phyloP scores from a whole-genome alignment of 805 yeast genomes.

The Yamadazyma philogaea region DNA sequence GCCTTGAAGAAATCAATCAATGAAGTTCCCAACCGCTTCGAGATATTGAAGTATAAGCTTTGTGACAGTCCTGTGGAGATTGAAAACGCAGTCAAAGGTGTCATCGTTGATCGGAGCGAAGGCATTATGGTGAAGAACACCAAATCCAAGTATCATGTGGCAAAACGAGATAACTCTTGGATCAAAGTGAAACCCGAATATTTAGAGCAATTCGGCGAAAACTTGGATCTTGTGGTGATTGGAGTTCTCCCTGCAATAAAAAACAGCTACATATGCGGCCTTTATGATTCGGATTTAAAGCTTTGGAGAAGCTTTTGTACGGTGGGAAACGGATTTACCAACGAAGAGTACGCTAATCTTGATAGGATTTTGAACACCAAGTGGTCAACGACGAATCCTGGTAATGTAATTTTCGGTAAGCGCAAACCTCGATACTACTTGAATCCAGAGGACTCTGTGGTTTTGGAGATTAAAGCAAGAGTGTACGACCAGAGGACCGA shows the following conservation, averaged over 20 bases:
- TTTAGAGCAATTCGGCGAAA: constrained; percentile 80
- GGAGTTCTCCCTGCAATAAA: constrained; percentile 78
- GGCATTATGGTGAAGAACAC: constrained; percentile 78
- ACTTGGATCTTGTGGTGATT: constrained; percentile 72
- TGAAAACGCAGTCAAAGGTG: constrained; percentile 50
- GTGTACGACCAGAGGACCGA: constrained; percentile 52
- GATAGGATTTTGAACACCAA: constrained; percentile 53
- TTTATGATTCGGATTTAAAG: constrained; percentile 44
- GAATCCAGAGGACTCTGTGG: constrained; percentile 70
- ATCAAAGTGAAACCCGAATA: constrained; percentile 90
- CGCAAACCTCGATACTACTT: constrained; percentile 74
- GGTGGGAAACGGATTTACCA: constrained; percentile 81
- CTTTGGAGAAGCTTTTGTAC: constrained; percentile 66
- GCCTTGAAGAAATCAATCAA: constrained; percentile 46
- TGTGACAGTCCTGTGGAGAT: constrained; percentile 53
- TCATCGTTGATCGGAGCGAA: constrained; percentile 65
- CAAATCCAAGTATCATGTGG: constrained; percentile 52
- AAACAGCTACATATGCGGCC: constrained; percentile 69
- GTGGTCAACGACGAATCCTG: constrained; percentile 27
- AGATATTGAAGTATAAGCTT: constrained; percentile 39
- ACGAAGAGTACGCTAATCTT: constrained; percentile 58
- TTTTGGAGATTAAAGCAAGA: constrained; percentile 80
- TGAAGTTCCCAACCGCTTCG: constrained; percentile 48
- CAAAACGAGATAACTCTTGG: constrained; percentile 62
- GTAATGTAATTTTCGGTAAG: constrained; percentile 50